A percentile compares a stretch with the other conserved stretches of the same genome.
phyloP scores from a whole-genome alignment of 495 filamentous ascomycete species.

The Platismatia glauca region DNA sequence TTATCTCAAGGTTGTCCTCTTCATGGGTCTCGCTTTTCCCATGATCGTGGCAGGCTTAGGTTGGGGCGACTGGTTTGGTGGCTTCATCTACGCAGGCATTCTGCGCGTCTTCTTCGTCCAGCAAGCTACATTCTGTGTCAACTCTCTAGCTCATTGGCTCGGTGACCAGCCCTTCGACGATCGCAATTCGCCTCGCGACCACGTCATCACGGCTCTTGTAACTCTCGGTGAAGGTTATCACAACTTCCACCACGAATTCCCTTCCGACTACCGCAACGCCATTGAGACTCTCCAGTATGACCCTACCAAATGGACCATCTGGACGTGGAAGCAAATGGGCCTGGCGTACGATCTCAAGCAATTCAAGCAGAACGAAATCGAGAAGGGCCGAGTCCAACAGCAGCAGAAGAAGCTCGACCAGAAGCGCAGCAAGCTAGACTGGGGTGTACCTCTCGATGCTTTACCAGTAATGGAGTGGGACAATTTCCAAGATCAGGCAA shows the following conservation, averaged over 20 bases:
- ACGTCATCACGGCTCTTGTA: conserved; percentile 88
- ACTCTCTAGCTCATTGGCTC: conserved; percentile 97
- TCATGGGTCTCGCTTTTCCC: conserved; percentile 82
- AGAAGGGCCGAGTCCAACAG: conserved; percentile 97
- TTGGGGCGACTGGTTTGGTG: conserved; percentile 86
- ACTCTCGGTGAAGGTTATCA: conserved; percentile 92
- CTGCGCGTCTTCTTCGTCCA: conserved; percentile 97
- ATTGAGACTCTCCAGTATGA: conserved; percentile 98
- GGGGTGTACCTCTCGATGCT: conserved; percentile 89
- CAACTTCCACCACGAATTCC: conserved; percentile 99
- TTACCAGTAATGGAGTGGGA: conserved; percentile 96
- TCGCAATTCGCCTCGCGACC: conserved; percentile 95
- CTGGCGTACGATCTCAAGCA: conserved; percentile 94
- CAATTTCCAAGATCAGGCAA: conserved; percentile 79
- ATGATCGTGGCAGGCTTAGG: conserved; percentile 73
- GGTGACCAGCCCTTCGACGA: conserved; percentile 99
- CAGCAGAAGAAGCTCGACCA: conserved; percentile 98
- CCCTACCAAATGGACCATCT: conserved; percentile 97
- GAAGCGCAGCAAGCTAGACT: conserved; percentile 84
- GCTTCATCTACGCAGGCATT: conserved; percentile 91
- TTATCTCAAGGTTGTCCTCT: conserved; percentile 80
- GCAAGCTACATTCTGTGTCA: conserved; percentile 99
- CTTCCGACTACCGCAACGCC: conserved; percentile 96
- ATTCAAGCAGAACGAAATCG: conserved; percentile 96
- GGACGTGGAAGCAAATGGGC: conserved; percentile 85